Percentiles rank a stretch among this genome's conserved stretches.
These are phyloP conservation scores for Pseudogymnoascus sp. DNA, from an alignment of 2,329 filamentous ascomycete genomes.

Conservation along the genomic window DNA sequence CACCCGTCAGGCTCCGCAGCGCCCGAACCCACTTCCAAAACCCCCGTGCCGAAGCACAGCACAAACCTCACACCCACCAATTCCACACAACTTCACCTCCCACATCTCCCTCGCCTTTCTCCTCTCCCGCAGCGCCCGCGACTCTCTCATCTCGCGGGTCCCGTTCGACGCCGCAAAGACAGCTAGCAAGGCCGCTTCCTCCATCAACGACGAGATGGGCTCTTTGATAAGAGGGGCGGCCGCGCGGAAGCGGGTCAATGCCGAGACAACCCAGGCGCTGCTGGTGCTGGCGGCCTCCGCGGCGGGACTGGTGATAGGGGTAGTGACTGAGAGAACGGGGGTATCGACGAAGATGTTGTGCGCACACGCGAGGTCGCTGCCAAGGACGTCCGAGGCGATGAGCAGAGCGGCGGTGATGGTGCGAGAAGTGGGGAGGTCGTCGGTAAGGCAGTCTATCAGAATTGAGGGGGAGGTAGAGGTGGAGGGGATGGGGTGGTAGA, in stretches of 20 bases:
- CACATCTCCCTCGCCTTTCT: background rate
- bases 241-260: background rate
- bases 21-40: background rate
- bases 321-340: background rate
- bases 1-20: background rate
- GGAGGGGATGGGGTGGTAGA: background rate
- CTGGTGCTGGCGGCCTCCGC: background rate
- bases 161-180: background rate
- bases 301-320: background rate
- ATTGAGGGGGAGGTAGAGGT: background rate
- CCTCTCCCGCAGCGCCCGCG: background rate
- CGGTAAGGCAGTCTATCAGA: background rate
- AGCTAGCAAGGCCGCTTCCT: background rate
- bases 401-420: background rate
- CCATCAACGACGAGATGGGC: background rate
- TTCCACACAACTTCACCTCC: background rate
- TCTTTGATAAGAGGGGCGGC: background rate
- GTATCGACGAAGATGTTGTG: background rate
- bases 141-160: background rate
- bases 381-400: background rate
- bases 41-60: background rate
- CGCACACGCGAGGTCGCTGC: background rate
- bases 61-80: background rate
- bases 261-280: background rate
- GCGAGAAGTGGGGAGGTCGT: background rate